These are phyloP conservation scores for Ceratopteris richardii DNA, from an alignment of 75 land plant genomes.

Conservation along the genomic window DNA sequence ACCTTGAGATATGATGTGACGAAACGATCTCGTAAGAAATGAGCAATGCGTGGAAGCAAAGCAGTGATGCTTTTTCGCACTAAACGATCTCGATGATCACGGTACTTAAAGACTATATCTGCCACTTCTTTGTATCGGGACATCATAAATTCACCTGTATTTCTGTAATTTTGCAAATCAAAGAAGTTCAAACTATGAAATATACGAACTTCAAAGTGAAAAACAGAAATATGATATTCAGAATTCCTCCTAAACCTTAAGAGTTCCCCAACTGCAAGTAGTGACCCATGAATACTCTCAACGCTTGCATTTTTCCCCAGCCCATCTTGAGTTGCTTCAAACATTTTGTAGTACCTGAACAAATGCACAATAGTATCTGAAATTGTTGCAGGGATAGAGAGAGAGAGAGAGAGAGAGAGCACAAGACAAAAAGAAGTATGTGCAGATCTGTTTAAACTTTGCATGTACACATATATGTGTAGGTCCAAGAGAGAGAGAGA, in stretches of 20 bases:
- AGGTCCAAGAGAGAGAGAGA: too few species aligned
- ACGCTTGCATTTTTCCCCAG: slow-evolving; percentile 89
- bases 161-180: slow-evolving; percentile 47
- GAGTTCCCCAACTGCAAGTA: slow-evolving; percentile 98
- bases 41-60: slow-evolving; percentile 94
- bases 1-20: slow-evolving; percentile 92
- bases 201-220: neutral
- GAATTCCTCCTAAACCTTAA: slow-evolving; percentile 48
- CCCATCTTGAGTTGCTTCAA: slow-evolving; percentile 99
- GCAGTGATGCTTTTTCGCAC: slow-evolving; percentile 97
- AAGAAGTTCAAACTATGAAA: neutral
- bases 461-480: too few species aligned
- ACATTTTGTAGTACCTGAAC: slow-evolving; percentile 92
- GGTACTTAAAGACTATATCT: slow-evolving; percentile 79
- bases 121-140: slow-evolving; percentile 98
- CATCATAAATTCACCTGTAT: slow-evolving; percentile 99
- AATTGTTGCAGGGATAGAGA: neutral
- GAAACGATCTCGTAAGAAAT: slow-evolving; percentile 95
- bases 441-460: too few species aligned
- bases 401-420: too few species aligned
- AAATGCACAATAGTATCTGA: too few species aligned
- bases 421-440: too few species aligned
- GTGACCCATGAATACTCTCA: slow-evolving; percentile 98
- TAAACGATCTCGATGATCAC: slow-evolving; percentile 84
- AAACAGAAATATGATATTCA: neutral